Conservation (phyloP, 2,329 filamentous ascomycete genomes). For the Myrmaecium sp. region DNA sequence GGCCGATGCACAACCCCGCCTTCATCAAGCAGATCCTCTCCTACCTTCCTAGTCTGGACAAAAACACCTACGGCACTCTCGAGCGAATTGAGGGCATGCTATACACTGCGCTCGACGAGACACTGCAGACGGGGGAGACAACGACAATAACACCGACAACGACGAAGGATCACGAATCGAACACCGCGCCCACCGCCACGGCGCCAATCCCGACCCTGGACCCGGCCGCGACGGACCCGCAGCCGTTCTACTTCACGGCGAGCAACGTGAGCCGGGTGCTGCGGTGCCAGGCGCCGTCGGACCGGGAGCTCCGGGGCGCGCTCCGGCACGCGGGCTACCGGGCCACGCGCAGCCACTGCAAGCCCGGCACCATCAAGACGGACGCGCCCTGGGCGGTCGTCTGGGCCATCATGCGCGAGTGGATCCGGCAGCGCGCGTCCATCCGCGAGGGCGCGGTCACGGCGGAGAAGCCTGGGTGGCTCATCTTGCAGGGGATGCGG, state of each 20-base stretch:
- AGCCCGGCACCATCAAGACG: conserved; percentile 80
- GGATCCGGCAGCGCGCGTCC: conserved; percentile 65
- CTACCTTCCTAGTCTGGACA: conserved; percentile 49
- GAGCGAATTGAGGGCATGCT: conserved; percentile 83
- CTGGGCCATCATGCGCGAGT: conserved; percentile 89
- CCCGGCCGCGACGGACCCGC: conserved; percentile 39
- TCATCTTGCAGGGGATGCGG: conserved; percentile 37
- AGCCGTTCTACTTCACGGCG: conserved; percentile 77
- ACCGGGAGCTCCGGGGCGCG: conserved; percentile 65
- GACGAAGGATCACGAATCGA: neutral
- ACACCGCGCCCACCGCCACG: conserved; percentile 15
- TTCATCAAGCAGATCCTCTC: conserved; percentile 70
- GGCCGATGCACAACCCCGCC: conserved; percentile 65
- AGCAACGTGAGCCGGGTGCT: conserved; percentile 58
- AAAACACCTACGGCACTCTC: conserved; percentile 60
- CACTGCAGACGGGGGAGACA: conserved; percentile 7
- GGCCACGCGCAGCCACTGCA: conserved; percentile 74
- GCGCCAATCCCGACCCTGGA: conserved; percentile 13
- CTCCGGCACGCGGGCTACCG: conserved; percentile 65
- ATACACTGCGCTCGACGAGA: conserved; percentile 69
- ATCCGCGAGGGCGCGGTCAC: conserved; percentile 57
- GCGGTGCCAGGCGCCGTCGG: conserved; percentile 64
- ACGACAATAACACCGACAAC: conserved; percentile 14
- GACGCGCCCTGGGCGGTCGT: conserved; percentile 79
- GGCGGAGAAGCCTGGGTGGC: conserved; percentile 52